A percentile compares a stretch with the other conserved stretches of the same genome.
Conservation (phyloP, 2,329 filamentous ascomycete genomes). For the Hortaea sp. region DNA sequence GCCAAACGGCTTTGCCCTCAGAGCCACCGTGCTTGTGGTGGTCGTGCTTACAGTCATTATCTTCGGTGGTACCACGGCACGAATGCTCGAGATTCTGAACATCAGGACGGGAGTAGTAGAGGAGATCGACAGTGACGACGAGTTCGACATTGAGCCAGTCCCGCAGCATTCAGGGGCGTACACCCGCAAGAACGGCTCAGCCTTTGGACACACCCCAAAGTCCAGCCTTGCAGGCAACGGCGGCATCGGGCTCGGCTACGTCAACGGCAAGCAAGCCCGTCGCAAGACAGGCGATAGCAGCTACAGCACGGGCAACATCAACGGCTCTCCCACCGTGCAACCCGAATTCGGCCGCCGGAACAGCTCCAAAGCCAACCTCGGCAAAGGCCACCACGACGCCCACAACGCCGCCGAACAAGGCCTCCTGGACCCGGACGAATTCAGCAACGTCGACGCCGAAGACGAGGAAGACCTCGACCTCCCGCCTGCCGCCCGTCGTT, state of each 20-base stretch:
- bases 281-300: slow-evolving; percentile 43
- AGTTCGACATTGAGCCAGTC: slow-evolving; percentile 82
- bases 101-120: slow-evolving; percentile 94
- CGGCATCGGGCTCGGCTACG: slow-evolving; percentile 20
- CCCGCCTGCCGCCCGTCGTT: slow-evolving; percentile 45
- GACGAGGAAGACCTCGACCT: slow-evolving; percentile 48
- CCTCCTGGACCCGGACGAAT: slow-evolving; percentile 40
- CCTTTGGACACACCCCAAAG: slow-evolving; percentile 67
- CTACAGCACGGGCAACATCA: slow-evolving; percentile 48
- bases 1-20: slow-evolving; percentile 60
- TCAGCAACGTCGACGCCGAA: slow-evolving; percentile 36
- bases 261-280: slow-evolving; percentile 17
- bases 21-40: slow-evolving; percentile 92
- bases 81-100: slow-evolving; percentile 95
- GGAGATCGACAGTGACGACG: slow-evolving; percentile 93
- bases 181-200: slow-evolving; percentile 67
- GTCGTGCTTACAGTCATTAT: slow-evolving; percentile 98
- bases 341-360: slow-evolving; percentile 42
- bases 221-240: slow-evolving; percentile 35
- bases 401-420: slow-evolving; percentile 41
- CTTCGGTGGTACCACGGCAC: slow-evolving; percentile 91
- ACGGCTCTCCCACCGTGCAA: slow-evolving; percentile 38
- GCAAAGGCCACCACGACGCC: slow-evolving; percentile 28
- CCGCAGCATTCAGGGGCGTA: slow-evolving; percentile 55
- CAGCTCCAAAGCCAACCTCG: slow-evolving; percentile 31